These are phyloP conservation scores for Nevesoporus exiguus DNA, from an alignment of 768 basidiomycete genomes.

Conservation along the genomic window DNA sequence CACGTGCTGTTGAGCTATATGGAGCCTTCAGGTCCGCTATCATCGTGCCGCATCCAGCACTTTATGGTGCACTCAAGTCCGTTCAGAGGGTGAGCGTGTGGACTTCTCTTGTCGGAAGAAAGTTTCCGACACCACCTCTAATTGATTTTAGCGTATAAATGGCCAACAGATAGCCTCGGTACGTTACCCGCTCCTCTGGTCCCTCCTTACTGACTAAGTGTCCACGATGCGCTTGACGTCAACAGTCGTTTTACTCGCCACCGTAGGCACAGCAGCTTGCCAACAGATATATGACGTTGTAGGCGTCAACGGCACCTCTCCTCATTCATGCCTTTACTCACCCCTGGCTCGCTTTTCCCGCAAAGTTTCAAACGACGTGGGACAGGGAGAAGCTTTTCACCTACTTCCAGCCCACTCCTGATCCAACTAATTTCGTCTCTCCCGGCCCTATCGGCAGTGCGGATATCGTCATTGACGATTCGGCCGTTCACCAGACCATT, in stretches of 20 bases:
- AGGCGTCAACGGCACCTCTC: slow-evolving; percentile 15
- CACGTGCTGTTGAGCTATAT: neutral
- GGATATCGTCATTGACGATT: slow-evolving; percentile 60
- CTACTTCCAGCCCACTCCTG: slow-evolving; percentile 29
- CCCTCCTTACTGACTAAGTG: neutral
- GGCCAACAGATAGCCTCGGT: neutral
- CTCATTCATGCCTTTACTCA: neutral
- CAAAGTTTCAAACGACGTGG: slow-evolving; percentile 56
- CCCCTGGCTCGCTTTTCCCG: neutral
- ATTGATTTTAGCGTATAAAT: slow-evolving; percentile 19
- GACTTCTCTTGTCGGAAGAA: neutral
- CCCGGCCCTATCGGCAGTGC: slow-evolving; percentile 56
- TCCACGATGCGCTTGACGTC: slow-evolving; percentile 18
- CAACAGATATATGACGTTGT: slow-evolving; percentile 58
- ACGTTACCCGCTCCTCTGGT: slow-evolving; percentile 4
- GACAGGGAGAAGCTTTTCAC: slow-evolving; percentile 29
- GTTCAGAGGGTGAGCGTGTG: neutral
- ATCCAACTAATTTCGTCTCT: slow-evolving; percentile 30
- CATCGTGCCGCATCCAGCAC: neutral
- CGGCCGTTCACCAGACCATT: slow-evolving; percentile 54
- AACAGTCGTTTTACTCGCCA: slow-evolving; percentile 14
- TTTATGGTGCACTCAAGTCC: neutral
- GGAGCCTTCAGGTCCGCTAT: neutral
- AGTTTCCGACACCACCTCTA: neutral
- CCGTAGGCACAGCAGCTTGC: slow-evolving; percentile 30